These are phyloP conservation scores for Apiotrichum laibachii DNA, from an alignment of 1,284 basidiomycete species.

Conservation along the genomic window DNA sequence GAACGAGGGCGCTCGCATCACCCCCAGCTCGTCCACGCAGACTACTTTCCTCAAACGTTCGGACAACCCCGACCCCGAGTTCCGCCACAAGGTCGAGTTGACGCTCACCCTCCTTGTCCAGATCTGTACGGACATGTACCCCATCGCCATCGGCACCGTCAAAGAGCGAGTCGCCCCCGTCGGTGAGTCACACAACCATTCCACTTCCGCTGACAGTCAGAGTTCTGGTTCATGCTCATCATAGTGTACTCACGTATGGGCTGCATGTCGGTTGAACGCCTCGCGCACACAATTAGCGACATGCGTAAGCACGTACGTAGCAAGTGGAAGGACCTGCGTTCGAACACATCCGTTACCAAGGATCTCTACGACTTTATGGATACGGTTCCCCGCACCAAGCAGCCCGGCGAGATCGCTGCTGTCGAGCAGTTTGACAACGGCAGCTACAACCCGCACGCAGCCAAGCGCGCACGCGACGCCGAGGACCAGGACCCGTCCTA, in stretches of 20 bases:
- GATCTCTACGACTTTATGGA: slow-evolving; percentile 24
- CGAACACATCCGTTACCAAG: slow-evolving; percentile 24
- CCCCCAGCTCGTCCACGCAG: slow-evolving; percentile 7
- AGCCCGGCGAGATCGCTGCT: slow-evolving; percentile 25
- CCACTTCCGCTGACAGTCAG: slow-evolving; percentile 19
- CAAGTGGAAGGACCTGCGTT: slow-evolving; percentile 28
- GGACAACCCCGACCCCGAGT: slow-evolving; percentile 33
- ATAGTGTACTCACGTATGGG: slow-evolving; percentile 39
- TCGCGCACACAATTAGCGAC: slow-evolving; percentile 33
- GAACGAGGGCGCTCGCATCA: not conserved
- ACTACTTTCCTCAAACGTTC: slow-evolving; percentile 22
- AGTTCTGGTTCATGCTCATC: slow-evolving; percentile 37
- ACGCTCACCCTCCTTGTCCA: slow-evolving; percentile 35
- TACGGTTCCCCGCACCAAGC: slow-evolving; percentile 24
- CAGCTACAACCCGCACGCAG: not conserved
- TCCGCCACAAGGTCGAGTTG: slow-evolving; percentile 31
- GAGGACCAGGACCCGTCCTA: slow-evolving; percentile 14
- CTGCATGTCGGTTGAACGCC: slow-evolving; percentile 19
- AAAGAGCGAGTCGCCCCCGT: slow-evolving; percentile 37
- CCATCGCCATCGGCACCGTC: slow-evolving; percentile 29
- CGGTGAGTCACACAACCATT: slow-evolving; percentile 27
- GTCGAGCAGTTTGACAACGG: slow-evolving; percentile 24
- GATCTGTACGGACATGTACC: slow-evolving; percentile 30
- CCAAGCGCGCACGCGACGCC: slow-evolving; percentile 20
- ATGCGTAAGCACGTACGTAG: slow-evolving; percentile 33